Base-by-base conservation (phyloP, 768 basidiomycete species). In the Agaricus bisporus region DNA sequence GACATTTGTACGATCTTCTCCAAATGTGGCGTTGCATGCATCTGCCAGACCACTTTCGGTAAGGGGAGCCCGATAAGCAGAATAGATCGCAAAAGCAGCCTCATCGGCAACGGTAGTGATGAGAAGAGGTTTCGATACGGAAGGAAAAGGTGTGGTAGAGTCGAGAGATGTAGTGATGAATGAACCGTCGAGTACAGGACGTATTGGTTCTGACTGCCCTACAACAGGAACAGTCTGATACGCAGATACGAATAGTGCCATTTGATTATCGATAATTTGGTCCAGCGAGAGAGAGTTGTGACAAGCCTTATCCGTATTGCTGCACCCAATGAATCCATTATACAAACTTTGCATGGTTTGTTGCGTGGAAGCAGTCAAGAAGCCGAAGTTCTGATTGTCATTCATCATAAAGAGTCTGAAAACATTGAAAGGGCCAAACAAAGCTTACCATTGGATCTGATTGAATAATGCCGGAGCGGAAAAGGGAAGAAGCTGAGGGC, bases 371-470 rank as follows among this genome's bases (percentile, higher is more conserved):
- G 73, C 57, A 42, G 77, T 71, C 4, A 88, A 69, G 64, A 91
- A 86, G 5, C 89, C 89, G 60, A 79, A 91, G 64, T 86, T 76
- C 88, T 90, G 56, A 4, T 42, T 14, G 29, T 54, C n/a, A 18
- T 44, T 54, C 26, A 56, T 58, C 46, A 36, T 51, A 47, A 44
- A 6, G 48, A 11, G 14, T 22, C 5, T 5, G 11, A 28, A 17
- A 18, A 14, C 32, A 25, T 36, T 5, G 11, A 15, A 22, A 38
- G 10, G 20, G 32, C 43, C 28, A 6, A 51, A 37, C 29, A 28
- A 25, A 18, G 61, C 77, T 54, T 60, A 86, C 89, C 81, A 94
- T 88, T 2, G 92, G 88, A 62, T 94, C 93, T 0, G 90, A 92
- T 50, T 95, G 91, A 17, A 94, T 63, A 54, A 92, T 91, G 0